Conservation (phyloP, 2,329 filamentous ascomycete genomes). For the Botrytis fabae region DNA sequence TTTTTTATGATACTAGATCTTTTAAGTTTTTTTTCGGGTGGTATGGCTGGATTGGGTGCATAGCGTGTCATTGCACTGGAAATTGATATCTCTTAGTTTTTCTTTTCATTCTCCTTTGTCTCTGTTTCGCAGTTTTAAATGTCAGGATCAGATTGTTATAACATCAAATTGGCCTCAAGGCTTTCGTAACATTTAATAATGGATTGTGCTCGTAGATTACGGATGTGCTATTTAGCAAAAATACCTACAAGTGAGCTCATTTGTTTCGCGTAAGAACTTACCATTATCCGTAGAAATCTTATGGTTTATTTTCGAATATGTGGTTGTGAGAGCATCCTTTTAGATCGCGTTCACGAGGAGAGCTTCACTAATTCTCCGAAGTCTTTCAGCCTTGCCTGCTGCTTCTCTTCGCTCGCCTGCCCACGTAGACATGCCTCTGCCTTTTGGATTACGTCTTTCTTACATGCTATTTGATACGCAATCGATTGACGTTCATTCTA, state of each 20-base stretch:
- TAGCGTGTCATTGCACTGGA: constrained; percentile 19
- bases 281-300: not conserved
- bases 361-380: not conserved
- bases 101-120: not conserved
- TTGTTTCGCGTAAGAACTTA: not conserved
- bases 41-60: constrained; percentile 9
- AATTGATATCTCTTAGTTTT: constrained; percentile 6
- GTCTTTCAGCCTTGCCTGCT: not conserved
- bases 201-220: not conserved
- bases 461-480: not conserved
- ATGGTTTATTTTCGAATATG: not conserved
- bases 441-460: not conserved
- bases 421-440: not conserved
- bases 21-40: not conserved
- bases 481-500: not conserved
- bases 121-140: not conserved
- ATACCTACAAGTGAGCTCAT: not conserved
- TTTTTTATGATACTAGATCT: constrained; percentile 18
- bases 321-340: not conserved
- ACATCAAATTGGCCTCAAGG: not conserved
- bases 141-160: not conserved
- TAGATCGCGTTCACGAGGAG: not conserved
- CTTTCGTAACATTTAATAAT: not conserved
- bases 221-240: not conserved
- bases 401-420: too few species aligned